These are phyloP conservation scores for Vitis hybrid DNA, from an alignment of 177 flowering plant species.

Conservation along the genomic window DNA sequence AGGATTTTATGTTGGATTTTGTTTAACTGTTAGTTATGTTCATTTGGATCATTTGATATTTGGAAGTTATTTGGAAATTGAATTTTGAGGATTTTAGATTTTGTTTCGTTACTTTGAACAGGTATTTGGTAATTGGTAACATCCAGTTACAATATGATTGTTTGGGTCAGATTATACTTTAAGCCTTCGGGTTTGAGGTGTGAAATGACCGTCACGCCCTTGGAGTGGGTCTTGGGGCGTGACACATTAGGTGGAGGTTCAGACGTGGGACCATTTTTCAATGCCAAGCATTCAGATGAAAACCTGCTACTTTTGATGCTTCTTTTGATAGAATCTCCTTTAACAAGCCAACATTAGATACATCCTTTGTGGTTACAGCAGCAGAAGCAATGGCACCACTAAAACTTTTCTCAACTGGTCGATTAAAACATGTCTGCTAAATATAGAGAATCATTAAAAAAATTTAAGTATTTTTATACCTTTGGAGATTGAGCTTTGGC, in stretches of 20 bases:
- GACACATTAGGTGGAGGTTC: constrained; percentile 15
- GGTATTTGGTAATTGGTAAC: too few species aligned
- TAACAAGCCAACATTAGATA: constrained; percentile 5
- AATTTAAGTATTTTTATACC: constrained; percentile 9
- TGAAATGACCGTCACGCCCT: too few species aligned
- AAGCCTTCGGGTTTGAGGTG: too few species aligned
- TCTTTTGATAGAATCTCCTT: constrained; percentile 21
- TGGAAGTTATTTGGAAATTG: too few species aligned
- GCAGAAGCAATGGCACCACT: constrained; percentile 18
- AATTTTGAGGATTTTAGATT: too few species aligned
- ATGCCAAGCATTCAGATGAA: constrained; percentile 4
- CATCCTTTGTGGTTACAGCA: constrained; percentile 13
- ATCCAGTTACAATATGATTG: too few species aligned
- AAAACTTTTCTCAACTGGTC: constrained; percentile 22
- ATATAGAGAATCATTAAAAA: not conserved
- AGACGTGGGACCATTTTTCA: constrained; percentile 13
- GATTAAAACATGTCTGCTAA: constrained; percentile 6
- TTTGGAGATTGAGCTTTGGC: constrained; percentile 32
- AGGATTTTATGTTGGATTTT: too few species aligned
- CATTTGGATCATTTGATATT: too few species aligned
- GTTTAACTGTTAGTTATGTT: too few species aligned
- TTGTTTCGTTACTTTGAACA: too few species aligned
- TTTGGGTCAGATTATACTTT: too few species aligned
- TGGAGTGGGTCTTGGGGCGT: too few species aligned
- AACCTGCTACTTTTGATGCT: constrained; percentile 14